phyloP scores from a whole-genome alignment of 73 alveolate genomes.

The Tetrahymena borealis region DNA sequence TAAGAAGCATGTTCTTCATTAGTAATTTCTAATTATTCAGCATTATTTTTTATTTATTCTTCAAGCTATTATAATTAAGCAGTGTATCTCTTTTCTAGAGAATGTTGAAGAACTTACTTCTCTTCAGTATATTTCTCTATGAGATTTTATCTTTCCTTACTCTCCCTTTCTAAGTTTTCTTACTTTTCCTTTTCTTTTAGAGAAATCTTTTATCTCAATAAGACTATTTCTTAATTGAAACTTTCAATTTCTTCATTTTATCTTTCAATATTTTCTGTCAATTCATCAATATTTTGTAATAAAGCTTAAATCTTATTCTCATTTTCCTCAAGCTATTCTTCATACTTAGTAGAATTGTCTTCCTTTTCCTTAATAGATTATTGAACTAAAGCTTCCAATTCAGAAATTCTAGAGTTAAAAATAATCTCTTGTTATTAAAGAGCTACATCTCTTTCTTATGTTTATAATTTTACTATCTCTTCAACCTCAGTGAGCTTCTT shows the following conservation, averaged over 20 bases:
- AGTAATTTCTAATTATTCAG: neutral
- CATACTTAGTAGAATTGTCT: neutral
- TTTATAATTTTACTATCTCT: neutral
- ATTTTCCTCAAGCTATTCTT: neutral
- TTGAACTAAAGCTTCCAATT: neutral
- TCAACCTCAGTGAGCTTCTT: neutral
- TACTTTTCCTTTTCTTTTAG: neutral
- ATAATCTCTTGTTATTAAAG: neutral
- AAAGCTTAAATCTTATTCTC: neutral
- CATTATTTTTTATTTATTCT: neutral
- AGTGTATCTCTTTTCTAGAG: neutral
- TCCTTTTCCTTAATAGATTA: neutral
- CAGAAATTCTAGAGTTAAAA: neutral
- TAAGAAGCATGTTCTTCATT: neutral
- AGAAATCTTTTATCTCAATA: neutral
- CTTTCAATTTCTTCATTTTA: neutral
- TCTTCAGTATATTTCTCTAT: neutral
- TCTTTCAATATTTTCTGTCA: neutral
- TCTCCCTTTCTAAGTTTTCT: neutral
- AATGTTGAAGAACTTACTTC: neutral
- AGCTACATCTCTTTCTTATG: neutral
- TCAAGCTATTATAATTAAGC: neutral
- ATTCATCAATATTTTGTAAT: neutral
- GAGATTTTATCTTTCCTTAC: neutral
- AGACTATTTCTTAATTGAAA: neutral